Evolutionary conservation across 345 rosid species (phyloP), one percentile per base, ranked within the genome.

Genomic region (Brassica cretica): DNA sequence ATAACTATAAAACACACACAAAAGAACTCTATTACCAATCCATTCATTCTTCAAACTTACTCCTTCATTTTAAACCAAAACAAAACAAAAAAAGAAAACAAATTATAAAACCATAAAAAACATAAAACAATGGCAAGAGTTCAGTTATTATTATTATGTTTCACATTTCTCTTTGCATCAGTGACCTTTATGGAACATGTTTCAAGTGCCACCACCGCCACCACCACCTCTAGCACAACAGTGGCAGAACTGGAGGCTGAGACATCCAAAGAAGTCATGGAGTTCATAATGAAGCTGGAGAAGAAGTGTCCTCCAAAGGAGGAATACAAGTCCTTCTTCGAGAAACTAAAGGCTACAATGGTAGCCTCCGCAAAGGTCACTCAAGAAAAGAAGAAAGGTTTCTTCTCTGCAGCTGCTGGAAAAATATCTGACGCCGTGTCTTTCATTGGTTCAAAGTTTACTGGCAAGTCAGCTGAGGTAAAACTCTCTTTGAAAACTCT

Each of bases 231-330:
- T 14, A 46, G 6, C 64, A 60, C 53, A 14, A 27, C 69, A 12
- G 64, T 73, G 30, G 5, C 15, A 49, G 14, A 68, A 62, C 25
- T 79, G 0, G 82, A 79, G 46, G 32, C 58, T 24, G 59, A 73
- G 19, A 68, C 74, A 49, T 60, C 82, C 15, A 27, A 68, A 51
- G 60, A 73, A 18, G 37, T 73, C 2, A 51, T 64, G 61, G 6
- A 21, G 18, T 79, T 79, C 66, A 19, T 79, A 62, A 51, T 74
- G 77, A 74, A 63, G 18, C 75, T 79, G 2, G 78, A 79, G 60
- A 74, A 73, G 71, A 74, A 79, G 66, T 79, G 82, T 73, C 78
- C 82, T 0, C 41, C n/a, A 5, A 79, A 73, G 15, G 82, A 73
- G 35, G 82, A 79, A 39, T 79, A n/a, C 61, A 79, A 74, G 44